Evolutionary conservation across 805 yeast genomes (phyloP), one percentile per base, ranked within the genome.

Genomic region (Suhomyces sp.): DNA sequence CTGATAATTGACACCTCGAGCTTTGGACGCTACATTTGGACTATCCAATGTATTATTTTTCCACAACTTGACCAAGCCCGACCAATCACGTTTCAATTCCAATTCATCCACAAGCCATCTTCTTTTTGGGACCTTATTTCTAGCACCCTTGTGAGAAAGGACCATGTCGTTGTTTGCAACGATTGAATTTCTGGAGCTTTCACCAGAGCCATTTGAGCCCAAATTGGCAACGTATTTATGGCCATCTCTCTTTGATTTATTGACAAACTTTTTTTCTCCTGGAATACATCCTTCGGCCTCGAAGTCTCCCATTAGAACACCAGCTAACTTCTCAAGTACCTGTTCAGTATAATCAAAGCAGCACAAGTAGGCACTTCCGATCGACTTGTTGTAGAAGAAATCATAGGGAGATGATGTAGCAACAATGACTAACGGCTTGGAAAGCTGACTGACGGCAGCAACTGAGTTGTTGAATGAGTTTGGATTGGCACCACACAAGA

Each of bases 401-500:
- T 84, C 88, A 58, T 81, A 83, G 1, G 88, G 88, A 4, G 85
- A 79, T 53, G 83, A 79, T 0, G 85, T 83, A 4, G 87, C 84
- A n/a, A 83, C 74, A 3, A 82, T 75, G 10, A 84, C 72, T 60
- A 84, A 68, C 4, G 86, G 87, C 58, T 81, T 82, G 26, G 71
- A 52, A 13, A 72, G 56, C 56, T 72, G 71, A 22, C 65, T 55
- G 2, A 57, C 49, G 8, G 45, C 48, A 5, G 12, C 13, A 22
- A 9, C 49, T 12, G 64, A 50, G 5, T 61, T 53, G 42, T 57
- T 66, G 46, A 68, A 61, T 2, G 66, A 60, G 35, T 58, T 57
- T 3, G 80, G 78, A 42, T 68, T 64, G 0, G 79, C 80, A 8
- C 82, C 80, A 62, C 88, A 83, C 13, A 83, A 68, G 17, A 81